These are phyloP conservation scores for Punica granatum DNA, from an alignment of 345 rosid genomes.

Conservation along the genomic window DNA sequence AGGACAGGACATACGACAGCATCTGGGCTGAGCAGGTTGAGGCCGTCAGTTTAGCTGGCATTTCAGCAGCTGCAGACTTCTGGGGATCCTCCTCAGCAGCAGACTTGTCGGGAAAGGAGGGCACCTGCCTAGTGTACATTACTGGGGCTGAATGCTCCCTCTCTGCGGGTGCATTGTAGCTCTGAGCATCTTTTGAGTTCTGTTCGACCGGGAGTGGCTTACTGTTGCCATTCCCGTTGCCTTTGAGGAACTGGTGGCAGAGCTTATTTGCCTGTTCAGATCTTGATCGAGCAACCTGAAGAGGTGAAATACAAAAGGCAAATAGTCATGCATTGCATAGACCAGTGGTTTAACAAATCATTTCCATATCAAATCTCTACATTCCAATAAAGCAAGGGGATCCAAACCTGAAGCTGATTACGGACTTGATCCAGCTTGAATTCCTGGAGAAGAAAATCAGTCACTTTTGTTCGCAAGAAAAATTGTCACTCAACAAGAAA, in stretches of 20 bases:
- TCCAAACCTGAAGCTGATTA: slow-evolving; percentile 71
- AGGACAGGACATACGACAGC: slow-evolving; percentile 91
- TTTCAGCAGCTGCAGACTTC: slow-evolving; percentile 78
- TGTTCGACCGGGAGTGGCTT: slow-evolving; percentile 30
- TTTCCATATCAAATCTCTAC: not conserved
- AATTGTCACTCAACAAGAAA: slow-evolving; percentile 2
- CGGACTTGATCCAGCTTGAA: slow-evolving; percentile 67
- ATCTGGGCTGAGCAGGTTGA: slow-evolving; percentile 85
- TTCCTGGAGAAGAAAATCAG: slow-evolving; percentile 44
- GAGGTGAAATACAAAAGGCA: not conserved
- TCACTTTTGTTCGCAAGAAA: slow-evolving; percentile 12
- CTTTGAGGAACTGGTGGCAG: slow-evolving; percentile 38
- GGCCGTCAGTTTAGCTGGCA: slow-evolving; percentile 84
- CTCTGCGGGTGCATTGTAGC: slow-evolving; percentile 31
- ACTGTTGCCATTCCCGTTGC: slow-evolving; percentile 23
- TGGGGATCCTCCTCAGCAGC: slow-evolving; percentile 45
- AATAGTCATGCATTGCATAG: not conserved
- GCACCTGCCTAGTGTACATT: slow-evolving; percentile 40
- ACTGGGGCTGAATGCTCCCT: slow-evolving; percentile 58
- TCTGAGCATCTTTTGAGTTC: slow-evolving; percentile 36
- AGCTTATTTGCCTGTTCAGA: slow-evolving; percentile 43
- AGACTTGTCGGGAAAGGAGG: slow-evolving; percentile 18
- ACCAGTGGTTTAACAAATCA: not conserved
- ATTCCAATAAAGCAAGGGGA: not conserved
- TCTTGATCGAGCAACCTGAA: slow-evolving; percentile 49